Evolutionary conservation across 2,329 filamentous ascomycete species (phyloP).

Genomic region (Alternaria infectoria): DNA sequence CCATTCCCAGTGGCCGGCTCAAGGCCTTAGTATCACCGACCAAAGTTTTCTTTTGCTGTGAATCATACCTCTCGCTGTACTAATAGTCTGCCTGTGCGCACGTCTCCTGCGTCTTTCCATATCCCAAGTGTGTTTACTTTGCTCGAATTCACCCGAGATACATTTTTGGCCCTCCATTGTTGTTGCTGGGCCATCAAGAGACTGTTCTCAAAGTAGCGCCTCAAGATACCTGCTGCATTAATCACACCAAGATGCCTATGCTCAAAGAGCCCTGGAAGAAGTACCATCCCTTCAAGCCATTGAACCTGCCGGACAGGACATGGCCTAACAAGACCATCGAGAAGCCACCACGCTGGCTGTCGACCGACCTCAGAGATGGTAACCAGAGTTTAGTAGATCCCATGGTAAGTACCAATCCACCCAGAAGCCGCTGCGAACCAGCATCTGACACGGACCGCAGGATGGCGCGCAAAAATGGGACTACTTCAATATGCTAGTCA

Average conservation of each 20-base stretch:
- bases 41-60: constrained; percentile 21
- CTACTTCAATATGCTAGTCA: constrained; percentile 93
- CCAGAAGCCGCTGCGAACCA: neutral
- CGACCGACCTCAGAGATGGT: constrained; percentile 86
- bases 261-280: constrained; percentile 79
- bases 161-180: neutral
- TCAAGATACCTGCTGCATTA: neutral
- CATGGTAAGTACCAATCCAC: constrained; percentile 67
- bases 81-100: constrained; percentile 4
- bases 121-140: neutral
- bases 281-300: constrained; percentile 72
- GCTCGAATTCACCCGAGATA: neutral
- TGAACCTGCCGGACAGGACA: constrained; percentile 73
- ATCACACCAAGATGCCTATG: constrained; percentile 51
- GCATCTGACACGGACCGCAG: constrained; percentile 51
- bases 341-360: constrained; percentile 89
- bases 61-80: constrained; percentile 15
- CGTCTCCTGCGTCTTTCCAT: neutral
- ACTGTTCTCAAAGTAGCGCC: neutral
- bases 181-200: neutral
- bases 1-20: constrained; percentile 4
- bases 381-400: constrained; percentile 93
- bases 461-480: constrained; percentile 93
- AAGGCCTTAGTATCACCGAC: constrained; percentile 16
- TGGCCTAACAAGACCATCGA: constrained; percentile 84